These are phyloP conservation scores for Paraphaeosphaeria sporulosa DNA, from an alignment of 2,329 filamentous ascomycete genomes.

Conservation along the genomic window DNA sequence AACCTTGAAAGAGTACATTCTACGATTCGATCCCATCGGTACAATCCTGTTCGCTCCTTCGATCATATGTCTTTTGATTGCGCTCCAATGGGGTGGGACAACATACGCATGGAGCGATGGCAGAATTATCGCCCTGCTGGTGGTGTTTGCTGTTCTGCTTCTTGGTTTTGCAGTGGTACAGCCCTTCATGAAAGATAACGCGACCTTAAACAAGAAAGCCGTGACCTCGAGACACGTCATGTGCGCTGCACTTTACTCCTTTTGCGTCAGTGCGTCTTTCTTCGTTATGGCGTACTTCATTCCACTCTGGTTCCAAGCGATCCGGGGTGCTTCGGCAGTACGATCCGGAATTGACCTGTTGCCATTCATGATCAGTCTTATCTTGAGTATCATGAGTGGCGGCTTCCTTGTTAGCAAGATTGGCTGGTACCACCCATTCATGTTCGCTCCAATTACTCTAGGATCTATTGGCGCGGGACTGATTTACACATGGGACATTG, in stretches of 20 bases:
- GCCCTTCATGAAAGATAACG: neutral
- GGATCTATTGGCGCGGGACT: conserved; percentile 15
- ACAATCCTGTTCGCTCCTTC: conserved; percentile 23
- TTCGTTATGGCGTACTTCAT: conserved; percentile 15
- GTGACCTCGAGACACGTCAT: conserved; percentile 36
- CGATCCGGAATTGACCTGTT: conserved; percentile 47
- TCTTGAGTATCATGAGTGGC: conserved; percentile 34
- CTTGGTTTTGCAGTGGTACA: neutral
- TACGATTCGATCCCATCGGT: conserved; percentile 20
- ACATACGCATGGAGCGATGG: conserved; percentile 23
- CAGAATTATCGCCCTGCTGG: conserved; percentile 25
- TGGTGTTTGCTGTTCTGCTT: conserved; percentile 7
- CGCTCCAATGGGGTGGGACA: conserved; percentile 34
- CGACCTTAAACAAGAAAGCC: neutral
- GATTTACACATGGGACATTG: conserved; percentile 49
- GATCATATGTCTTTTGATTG: conserved; percentile 29
- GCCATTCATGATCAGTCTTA: conserved; percentile 39
- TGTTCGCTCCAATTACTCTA: conserved; percentile 23
- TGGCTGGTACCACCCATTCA: conserved; percentile 52
- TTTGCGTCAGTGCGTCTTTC: conserved; percentile 28
- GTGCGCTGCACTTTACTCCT: conserved; percentile 38
- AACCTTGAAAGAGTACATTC: too few species aligned
- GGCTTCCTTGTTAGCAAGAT: conserved; percentile 41
- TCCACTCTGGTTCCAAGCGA: conserved; percentile 41
- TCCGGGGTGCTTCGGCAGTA: conserved; percentile 41